Evolutionary conservation across 768 basidiomycete genomes (phyloP), one percentile per base, ranked within the genome.

Genomic region (Suillus cothurnatus): DNA sequence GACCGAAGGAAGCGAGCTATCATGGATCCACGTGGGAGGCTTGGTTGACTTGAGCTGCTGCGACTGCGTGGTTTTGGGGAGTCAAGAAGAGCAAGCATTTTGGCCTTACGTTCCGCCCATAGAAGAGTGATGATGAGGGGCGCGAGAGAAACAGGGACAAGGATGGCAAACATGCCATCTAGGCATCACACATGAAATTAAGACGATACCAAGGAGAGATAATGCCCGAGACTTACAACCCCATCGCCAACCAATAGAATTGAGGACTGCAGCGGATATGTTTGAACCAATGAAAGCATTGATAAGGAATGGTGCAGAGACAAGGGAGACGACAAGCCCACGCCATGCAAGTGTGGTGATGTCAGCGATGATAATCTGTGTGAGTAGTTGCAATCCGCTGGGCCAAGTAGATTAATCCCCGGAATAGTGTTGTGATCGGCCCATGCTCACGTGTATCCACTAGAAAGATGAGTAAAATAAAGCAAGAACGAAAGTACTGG

Each of bases 241-340:
- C 89, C 89, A 89, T 73, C 89, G 75, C 89, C 89, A 90, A 8
- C 85, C 84, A 49, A 83, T 63, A 41, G 84, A 77, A 65, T 77
- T 76, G 28, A 82, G 69, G 34, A 83, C 73, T 26, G 68, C 65
- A 8, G 85, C 71, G n/a, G 85, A 80, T 57, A 90, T 82, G 69
- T 86, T 87, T n/a, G 85, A 78, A n/a, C 87, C 87, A 64, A 89
- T 78, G 70, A 88, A 89, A 3, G 80, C 86, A 72, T 90, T 89
- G 73, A 90, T 78, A 66, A 90, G 76, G 75, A 85, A 87, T 4
- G 86, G 86, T 49, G 80, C 66, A 8, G 82, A 81, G 15, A 80
- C 81, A 34, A 87, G 74, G 8, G 77, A 76, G 8, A 79, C 80
- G 32, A 86, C 81, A 28, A 86, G 72, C 9, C 86, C 85, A 62